These are phyloP conservation scores for Chrysoporthe puriensis DNA, from an alignment of 2,329 filamentous ascomycete species.

Conservation along the genomic window DNA sequence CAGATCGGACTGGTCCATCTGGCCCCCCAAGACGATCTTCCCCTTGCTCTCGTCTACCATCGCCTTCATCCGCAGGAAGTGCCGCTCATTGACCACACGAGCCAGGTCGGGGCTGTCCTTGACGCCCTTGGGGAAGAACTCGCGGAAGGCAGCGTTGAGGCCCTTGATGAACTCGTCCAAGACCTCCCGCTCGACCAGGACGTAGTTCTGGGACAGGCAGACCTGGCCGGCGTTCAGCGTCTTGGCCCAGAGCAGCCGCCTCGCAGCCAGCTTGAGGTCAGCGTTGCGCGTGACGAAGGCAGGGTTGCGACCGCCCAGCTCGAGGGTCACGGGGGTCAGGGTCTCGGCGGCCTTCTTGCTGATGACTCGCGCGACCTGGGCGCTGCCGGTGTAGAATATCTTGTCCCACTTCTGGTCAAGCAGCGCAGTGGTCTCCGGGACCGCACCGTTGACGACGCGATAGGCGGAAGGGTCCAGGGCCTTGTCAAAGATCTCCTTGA, in stretches of 20 bases:
- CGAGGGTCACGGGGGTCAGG: slow-evolving; percentile 84
- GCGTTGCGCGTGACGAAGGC: slow-evolving; percentile 87
- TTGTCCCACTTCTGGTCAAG: slow-evolving; percentile 95
- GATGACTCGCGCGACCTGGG: slow-evolving; percentile 80
- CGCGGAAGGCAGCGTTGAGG: slow-evolving; percentile 70
- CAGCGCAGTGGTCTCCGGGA: slow-evolving; percentile 79
- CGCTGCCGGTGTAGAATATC: slow-evolving; percentile 92
- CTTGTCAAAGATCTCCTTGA: slow-evolving; percentile 77
- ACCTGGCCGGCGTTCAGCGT: slow-evolving; percentile 84
- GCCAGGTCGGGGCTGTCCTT: slow-evolving; percentile 77
- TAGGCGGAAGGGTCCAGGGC: slow-evolving; percentile 79
- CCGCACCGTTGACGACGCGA: slow-evolving; percentile 75
- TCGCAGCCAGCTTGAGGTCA: slow-evolving; percentile 78
- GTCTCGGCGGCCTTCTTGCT: slow-evolving; percentile 87
- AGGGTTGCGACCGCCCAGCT: slow-evolving; percentile 90
- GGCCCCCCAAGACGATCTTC: slow-evolving; percentile 85
- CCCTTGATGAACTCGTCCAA: slow-evolving; percentile 73
- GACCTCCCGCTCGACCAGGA: slow-evolving; percentile 77
- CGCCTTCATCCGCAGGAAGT: slow-evolving; percentile 83
- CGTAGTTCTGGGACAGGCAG: slow-evolving; percentile 92
- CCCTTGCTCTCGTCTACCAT: slow-evolving; percentile 87
- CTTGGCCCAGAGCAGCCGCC: slow-evolving; percentile 88
- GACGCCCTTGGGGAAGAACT: slow-evolving; percentile 84
- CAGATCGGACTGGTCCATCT: slow-evolving; percentile 75
- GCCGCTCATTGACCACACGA: slow-evolving; percentile 77